A percentile compares a stretch with the other conserved stretches of the same genome.
phyloP scores from a whole-genome alignment of 208 protist species.

The Leishmania major region DNA sequence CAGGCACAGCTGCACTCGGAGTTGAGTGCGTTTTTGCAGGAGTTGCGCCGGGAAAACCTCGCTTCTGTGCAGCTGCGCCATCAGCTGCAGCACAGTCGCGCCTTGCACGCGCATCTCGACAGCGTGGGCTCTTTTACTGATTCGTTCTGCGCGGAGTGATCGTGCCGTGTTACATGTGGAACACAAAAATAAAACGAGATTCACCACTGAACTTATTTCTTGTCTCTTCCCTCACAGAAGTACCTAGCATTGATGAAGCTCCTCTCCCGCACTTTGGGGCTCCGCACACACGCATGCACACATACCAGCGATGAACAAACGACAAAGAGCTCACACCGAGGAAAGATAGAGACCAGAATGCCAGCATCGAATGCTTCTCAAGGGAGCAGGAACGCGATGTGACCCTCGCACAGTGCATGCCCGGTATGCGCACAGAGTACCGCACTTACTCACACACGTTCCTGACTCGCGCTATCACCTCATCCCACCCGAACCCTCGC shows the following conservation, averaged over 20 bases:
- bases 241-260: neutral
- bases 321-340: neutral
- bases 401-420: neutral
- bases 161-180: neutral
- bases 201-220: neutral
- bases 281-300: neutral
- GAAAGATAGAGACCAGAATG: neutral
- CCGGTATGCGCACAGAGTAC: neutral
- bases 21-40: constrained; percentile 53
- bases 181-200: neutral
- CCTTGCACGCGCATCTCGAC: constrained; percentile 12
- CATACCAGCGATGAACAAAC: neutral
- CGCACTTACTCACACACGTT: neutral
- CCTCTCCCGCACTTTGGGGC: no score
- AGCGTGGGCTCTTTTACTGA: neutral
- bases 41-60: constrained; percentile 38
- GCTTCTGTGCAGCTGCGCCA: constrained; percentile 32
- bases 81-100: constrained; percentile 40
- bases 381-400: neutral
- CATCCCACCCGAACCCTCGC: neutral
- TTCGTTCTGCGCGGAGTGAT: neutral
- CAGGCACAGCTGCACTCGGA: constrained; percentile 56
- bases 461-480: neutral
- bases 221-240: neutral
- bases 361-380: neutral